phyloP scores from a whole-genome alignment of 1,139 yeast genomes.

The Williopsis jadinii region DNA sequence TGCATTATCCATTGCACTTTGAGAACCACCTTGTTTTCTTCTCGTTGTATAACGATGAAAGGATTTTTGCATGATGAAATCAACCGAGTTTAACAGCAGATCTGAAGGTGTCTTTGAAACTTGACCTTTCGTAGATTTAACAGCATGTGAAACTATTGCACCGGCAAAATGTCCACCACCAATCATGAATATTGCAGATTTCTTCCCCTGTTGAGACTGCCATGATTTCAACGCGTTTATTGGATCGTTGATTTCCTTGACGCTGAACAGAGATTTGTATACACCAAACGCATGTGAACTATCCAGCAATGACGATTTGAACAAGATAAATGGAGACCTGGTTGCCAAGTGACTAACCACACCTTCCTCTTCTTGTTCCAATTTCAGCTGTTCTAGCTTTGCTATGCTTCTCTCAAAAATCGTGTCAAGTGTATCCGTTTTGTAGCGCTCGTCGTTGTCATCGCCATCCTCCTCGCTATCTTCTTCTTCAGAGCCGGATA shows the following conservation, averaged over 20 bases:
- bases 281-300: conserved; percentile 51
- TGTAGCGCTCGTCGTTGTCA: conserved; percentile 11
- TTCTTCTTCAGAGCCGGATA: conserved; percentile 47
- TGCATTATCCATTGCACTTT: conserved; percentile 85
- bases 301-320: conserved; percentile 41
- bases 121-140: conserved; percentile 47
- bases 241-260: conserved; percentile 34
- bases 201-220: conserved; percentile 19
- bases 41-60: conserved; percentile 95
- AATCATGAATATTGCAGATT: conserved; percentile 79
- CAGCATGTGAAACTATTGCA: conserved; percentile 75
- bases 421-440: conserved; percentile 26
- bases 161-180: conserved; percentile 99
- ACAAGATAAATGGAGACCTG: conserved; percentile 54
- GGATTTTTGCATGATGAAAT: conserved; percentile 69
- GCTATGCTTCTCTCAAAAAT: conserved; percentile 29
- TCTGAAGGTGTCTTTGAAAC: conserved; percentile 33
- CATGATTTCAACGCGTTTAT: conserved; percentile 34
- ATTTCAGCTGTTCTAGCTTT: conserved; percentile 19
- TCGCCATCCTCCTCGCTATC: conserved; percentile 12
- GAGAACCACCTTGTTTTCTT: conserved; percentile 97
- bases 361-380: conserved; percentile 25
- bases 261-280: conserved; percentile 59
- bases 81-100: conserved; percentile 52
- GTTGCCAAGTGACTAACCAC: conserved; percentile 51